These are phyloP conservation scores for Piper longum DNA, from an alignment of 164 flowering plant species.

Conservation along the genomic window DNA sequence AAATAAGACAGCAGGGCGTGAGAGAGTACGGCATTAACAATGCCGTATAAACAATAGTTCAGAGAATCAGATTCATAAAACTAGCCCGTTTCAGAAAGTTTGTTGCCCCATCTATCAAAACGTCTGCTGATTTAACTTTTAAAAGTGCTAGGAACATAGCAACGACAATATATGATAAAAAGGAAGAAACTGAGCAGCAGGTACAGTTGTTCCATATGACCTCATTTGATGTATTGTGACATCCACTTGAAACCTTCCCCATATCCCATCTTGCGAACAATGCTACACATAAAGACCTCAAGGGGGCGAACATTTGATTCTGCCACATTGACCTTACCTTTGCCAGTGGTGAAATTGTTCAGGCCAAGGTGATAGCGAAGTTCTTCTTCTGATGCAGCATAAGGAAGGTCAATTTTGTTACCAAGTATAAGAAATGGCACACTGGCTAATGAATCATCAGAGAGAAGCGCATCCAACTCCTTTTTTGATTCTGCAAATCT, in stretches of 20 bases:
- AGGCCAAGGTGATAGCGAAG: slow-evolving; percentile 31
- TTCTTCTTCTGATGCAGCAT: slow-evolving; percentile 45
- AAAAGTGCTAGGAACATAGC: neutral
- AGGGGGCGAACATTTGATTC: slow-evolving; percentile 28
- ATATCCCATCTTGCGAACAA: slow-evolving; percentile 30
- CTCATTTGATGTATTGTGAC: slow-evolving; percentile 46
- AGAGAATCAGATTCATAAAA: too few species aligned
- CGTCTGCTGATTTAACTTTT: too few species aligned
- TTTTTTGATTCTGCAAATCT: slow-evolving; percentile 48
- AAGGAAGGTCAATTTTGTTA: slow-evolving; percentile 14
- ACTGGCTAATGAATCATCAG: slow-evolving; percentile 36
- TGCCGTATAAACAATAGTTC: too few species aligned
- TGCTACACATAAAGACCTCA: slow-evolving; percentile 7
- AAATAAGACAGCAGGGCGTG: too few species aligned
- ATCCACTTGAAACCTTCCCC: slow-evolving; percentile 47
- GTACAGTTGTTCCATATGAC: neutral
- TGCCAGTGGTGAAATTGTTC: slow-evolving; percentile 12
- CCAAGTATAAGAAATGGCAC: slow-evolving; percentile 14
- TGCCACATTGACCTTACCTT: slow-evolving; percentile 26
- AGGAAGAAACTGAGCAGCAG: neutral
- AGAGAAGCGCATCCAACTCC: slow-evolving; percentile 56
- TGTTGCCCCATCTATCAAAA: too few species aligned
- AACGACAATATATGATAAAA: neutral
- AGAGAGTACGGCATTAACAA: too few species aligned
- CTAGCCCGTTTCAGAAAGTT: too few species aligned